phyloP scores from a whole-genome alignment of 148 eudicot species.

The Fagopyrum homotropicum region DNA sequence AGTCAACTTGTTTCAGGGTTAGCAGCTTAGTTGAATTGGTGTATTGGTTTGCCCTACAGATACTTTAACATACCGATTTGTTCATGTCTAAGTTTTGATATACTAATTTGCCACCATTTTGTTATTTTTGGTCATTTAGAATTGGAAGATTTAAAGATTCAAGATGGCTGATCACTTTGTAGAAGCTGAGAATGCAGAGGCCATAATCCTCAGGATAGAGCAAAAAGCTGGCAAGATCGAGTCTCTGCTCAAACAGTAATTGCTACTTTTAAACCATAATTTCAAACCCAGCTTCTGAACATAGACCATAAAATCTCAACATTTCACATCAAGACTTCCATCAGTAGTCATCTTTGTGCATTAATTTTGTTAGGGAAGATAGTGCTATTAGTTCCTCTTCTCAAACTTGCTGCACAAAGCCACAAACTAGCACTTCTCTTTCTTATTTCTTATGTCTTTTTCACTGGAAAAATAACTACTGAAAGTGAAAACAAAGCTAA shows the following conservation, averaged over 20 bases:
- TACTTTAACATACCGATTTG: not conserved
- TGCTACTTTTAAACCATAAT: not conserved
- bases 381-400: too few species aligned
- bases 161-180: conserved; percentile 26
- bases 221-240: conserved; percentile 97
- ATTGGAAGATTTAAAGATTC: not conserved
- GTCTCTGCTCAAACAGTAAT: conserved; percentile 73
- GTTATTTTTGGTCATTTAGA: not conserved
- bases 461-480: too few species aligned
- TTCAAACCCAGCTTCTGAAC: too few species aligned
- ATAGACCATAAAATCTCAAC: too few species aligned
- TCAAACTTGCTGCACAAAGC: too few species aligned
- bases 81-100: not conserved
- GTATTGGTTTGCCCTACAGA: not conserved
- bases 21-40: too few species aligned
- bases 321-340: too few species aligned
- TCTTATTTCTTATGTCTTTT: too few species aligned
- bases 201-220: conserved; percentile 79
- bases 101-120: not conserved
- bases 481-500: too few species aligned
- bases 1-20: not conserved
- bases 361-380: too few species aligned
- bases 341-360: too few species aligned
- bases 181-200: conserved; percentile 91
- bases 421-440: too few species aligned